phyloP scores from a whole-genome alignment of 768 basidiomycete species.

The Nevesoporus exiguus region DNA sequence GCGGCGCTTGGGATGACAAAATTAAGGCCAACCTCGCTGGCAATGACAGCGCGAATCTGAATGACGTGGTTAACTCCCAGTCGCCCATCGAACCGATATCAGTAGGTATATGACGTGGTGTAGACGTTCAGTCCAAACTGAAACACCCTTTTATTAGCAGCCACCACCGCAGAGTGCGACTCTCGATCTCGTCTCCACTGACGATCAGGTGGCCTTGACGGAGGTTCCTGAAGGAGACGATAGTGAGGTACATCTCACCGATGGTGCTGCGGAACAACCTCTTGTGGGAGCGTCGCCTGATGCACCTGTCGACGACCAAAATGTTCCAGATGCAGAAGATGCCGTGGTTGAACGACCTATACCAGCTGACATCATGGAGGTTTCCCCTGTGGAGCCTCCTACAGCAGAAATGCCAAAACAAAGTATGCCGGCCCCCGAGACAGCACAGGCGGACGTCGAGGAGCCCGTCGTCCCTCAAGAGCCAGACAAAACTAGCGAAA shows the following conservation, averaged over 20 bases:
- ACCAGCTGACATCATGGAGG: conserved; percentile 6
- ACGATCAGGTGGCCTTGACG: not conserved
- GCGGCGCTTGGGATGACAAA: conserved; percentile 59
- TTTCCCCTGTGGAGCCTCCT: conserved; percentile 7
- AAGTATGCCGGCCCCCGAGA: not conserved
- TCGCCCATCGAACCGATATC: not conserved
- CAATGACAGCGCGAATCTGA: conserved; percentile 5
- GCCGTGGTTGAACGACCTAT: not conserved
- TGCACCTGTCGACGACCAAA: conserved; percentile 6
- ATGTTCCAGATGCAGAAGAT: conserved; percentile 8
- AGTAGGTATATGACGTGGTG: conserved; percentile 8
- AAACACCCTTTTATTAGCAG: conserved; percentile 7
- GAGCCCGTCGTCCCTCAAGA: conserved; percentile 13
- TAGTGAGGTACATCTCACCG: not conserved
- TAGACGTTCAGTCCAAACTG: not conserved
- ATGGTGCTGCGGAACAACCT: conserved; percentile 4
- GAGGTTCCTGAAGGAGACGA: conserved; percentile 6
- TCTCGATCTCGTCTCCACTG: conserved; percentile 1
- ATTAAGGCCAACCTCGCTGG: conserved; percentile 37
- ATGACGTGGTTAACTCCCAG: conserved; percentile 1
- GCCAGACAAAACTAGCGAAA: conserved; percentile 1
- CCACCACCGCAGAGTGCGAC: conserved; percentile 4
- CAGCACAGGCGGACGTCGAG: conserved; percentile 11
- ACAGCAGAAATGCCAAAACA: conserved; percentile 5
- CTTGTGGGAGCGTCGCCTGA: not conserved